Evolutionary conservation across 805 yeast genomes (phyloP).

Genomic region (Suhomyces kilbournensis): DNA sequence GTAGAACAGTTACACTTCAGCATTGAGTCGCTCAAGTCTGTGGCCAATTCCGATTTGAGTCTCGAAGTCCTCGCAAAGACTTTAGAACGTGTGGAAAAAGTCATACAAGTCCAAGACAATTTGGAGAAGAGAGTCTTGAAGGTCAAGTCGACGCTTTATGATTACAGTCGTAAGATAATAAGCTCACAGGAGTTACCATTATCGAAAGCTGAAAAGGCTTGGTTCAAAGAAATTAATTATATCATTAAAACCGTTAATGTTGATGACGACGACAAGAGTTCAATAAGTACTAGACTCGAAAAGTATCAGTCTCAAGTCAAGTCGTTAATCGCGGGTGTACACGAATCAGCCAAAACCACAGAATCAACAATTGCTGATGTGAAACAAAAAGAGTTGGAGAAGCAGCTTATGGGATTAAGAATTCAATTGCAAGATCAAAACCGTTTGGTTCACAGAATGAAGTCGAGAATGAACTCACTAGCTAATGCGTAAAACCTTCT

Average conservation of each 20-base stretch:
- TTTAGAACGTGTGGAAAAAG: conserved; percentile 6
- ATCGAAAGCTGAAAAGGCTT: conserved; percentile 31
- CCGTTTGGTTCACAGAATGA: background rate
- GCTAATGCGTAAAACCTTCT: background rate
- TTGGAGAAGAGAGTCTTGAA: conserved; percentile 17
- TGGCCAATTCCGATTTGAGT: background rate
- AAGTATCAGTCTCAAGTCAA: conserved; percentile 20
- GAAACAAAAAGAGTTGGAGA: conserved; percentile 15
- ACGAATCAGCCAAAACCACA: background rate
- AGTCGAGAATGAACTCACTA: background rate
- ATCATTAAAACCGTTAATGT: conserved; percentile 17
- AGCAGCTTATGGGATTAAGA: conserved; percentile 7
- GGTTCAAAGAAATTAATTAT: conserved; percentile 37
- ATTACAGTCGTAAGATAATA: conserved; percentile 21
- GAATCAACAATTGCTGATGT: conserved; percentile 5
- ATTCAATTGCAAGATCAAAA: background rate
- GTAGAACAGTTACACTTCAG: conserved; percentile 24
- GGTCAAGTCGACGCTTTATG: conserved; percentile 21
- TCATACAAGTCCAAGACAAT: conserved; percentile 18
- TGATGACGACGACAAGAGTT: conserved; percentile 4
- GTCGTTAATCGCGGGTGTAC: conserved; percentile 5
- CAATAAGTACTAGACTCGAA: conserved; percentile 13
- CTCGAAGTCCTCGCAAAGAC: conserved; percentile 1
- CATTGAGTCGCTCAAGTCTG: conserved; percentile 8
- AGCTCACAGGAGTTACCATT: conserved; percentile 26